These are phyloP conservation scores for Candida sanyaensis DNA, from an alignment of 1,139 yeast genomes.

Conservation along the genomic window DNA sequence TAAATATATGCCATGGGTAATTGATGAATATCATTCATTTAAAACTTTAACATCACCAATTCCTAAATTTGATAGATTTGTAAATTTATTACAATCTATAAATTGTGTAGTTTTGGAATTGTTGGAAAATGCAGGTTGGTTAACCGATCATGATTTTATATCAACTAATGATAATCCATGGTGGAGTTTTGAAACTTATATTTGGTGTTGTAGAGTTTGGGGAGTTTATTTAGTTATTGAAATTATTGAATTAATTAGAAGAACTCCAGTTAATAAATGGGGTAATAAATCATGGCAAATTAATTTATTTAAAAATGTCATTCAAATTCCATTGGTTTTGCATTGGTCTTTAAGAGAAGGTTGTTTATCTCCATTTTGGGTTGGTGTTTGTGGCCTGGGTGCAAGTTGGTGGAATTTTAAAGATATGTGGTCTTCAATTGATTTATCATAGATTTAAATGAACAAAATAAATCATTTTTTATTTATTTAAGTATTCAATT, in stretches of 20 bases:
- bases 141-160: slow-evolving; percentile 57
- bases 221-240: slow-evolving; percentile 53
- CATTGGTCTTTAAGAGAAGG: slow-evolving; percentile 62
- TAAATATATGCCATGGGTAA: slow-evolving; percentile 52
- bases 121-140: slow-evolving; percentile 60
- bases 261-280: slow-evolving; percentile 42
- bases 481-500: not conserved
- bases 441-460: slow-evolving; percentile 19
- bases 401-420: slow-evolving; percentile 50
- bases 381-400: slow-evolving; percentile 48
- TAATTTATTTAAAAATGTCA: slow-evolving; percentile 36
- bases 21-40: slow-evolving; percentile 38
- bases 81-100: slow-evolving; percentile 43
- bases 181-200: slow-evolving; percentile 48
- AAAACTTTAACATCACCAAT: slow-evolving; percentile 9
- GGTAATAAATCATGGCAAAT: slow-evolving; percentile 36
- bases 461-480: not conserved
- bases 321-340: slow-evolving; percentile 56
- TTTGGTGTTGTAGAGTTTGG: slow-evolving; percentile 60
- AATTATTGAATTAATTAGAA: slow-evolving; percentile 43
- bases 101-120: slow-evolving; percentile 50
- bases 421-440: slow-evolving; percentile 40
- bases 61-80: slow-evolving; percentile 34
- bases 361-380: slow-evolving; percentile 54
- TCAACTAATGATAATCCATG: slow-evolving; percentile 43